Evolutionary conservation across 345 rosid genomes (phyloP).

Genomic region (Eucalyptus urophylla): DNA sequence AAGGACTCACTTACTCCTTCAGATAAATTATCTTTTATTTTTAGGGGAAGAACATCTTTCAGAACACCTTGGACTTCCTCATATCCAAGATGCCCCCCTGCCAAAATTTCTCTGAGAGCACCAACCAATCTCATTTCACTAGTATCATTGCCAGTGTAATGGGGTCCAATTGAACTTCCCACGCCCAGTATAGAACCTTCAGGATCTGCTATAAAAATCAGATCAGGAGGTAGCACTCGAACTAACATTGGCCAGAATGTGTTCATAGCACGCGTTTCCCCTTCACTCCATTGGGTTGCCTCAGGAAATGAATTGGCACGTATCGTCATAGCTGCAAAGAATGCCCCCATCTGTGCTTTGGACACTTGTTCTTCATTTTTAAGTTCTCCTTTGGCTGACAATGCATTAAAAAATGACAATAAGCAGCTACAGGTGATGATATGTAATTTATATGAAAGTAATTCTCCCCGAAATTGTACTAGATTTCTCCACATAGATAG

Average conservation of each 20-base stretch:
- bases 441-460: background rate
- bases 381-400: slow-evolving; percentile 63
- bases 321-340: slow-evolving; percentile 93
- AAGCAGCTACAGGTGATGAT: background rate
- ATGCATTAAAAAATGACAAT: background rate
- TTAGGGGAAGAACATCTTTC: slow-evolving; percentile 76
- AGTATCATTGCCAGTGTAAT: slow-evolving; percentile 52
- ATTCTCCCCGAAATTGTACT: background rate
- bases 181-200: slow-evolving; percentile 80
- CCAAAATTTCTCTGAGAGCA: slow-evolving; percentile 85
- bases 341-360: slow-evolving; percentile 86
- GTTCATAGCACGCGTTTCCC: slow-evolving; percentile 67
- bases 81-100: slow-evolving; percentile 92
- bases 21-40: slow-evolving; percentile 16
- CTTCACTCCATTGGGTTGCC: slow-evolving; percentile 95
- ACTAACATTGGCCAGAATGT: slow-evolving; percentile 69
- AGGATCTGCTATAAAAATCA: slow-evolving; percentile 88
- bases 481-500: background rate
- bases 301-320: slow-evolving; percentile 88
- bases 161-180: slow-evolving; percentile 71
- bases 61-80: slow-evolving; percentile 92
- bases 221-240: slow-evolving; percentile 69
- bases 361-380: slow-evolving; percentile 71
- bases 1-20: slow-evolving; percentile 76
- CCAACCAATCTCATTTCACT: slow-evolving; percentile 94